Evolutionary conservation across 1,284 basidiomycete species (phyloP).

Genomic region (Malassezia psittaci): DNA sequence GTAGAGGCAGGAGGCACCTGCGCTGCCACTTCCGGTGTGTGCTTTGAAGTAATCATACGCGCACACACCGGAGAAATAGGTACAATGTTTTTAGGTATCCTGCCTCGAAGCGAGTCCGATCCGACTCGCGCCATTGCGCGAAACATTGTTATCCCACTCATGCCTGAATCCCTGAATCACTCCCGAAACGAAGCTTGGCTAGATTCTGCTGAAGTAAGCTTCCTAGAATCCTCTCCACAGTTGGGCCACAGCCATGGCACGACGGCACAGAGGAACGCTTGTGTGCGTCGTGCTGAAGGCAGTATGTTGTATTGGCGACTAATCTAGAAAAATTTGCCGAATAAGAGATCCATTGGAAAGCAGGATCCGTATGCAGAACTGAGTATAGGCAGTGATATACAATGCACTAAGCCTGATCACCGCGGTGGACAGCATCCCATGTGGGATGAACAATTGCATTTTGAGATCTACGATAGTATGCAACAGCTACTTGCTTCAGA

Average conservation of each 20-base stretch:
- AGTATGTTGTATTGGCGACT: constrained; percentile 54
- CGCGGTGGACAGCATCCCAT: constrained; percentile 94
- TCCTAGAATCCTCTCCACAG: too few species aligned
- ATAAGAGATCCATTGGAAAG: constrained; percentile 56
- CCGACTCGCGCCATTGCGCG: too few species aligned
- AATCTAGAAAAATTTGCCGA: constrained; percentile 35
- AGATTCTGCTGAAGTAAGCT: too few species aligned
- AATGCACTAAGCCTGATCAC: constrained; percentile 64
- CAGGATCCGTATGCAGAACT: constrained; percentile 91
- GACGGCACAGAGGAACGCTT: constrained; percentile 73
- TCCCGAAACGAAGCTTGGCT: too few species aligned
- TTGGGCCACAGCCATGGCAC: background rate
- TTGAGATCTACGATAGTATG: constrained; percentile 65
- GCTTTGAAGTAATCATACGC: too few species aligned
- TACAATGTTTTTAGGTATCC: too few species aligned
- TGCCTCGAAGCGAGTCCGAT: too few species aligned
- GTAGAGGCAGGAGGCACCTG: background rate
- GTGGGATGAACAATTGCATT: constrained; percentile 97
- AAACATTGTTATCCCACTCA: too few species aligned
- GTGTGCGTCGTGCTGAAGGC: constrained; percentile 90
- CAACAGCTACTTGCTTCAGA: constrained; percentile 52
- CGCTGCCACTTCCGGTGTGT: background rate
- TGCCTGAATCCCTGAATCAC: too few species aligned
- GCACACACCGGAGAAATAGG: too few species aligned
- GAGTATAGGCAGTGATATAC: constrained; percentile 58